A percentile compares a stretch with the other conserved stretches of the same genome.
Conservation (phyloP, 192 early-diverging fungal species). For the Backusella liffmaniae region DNA sequence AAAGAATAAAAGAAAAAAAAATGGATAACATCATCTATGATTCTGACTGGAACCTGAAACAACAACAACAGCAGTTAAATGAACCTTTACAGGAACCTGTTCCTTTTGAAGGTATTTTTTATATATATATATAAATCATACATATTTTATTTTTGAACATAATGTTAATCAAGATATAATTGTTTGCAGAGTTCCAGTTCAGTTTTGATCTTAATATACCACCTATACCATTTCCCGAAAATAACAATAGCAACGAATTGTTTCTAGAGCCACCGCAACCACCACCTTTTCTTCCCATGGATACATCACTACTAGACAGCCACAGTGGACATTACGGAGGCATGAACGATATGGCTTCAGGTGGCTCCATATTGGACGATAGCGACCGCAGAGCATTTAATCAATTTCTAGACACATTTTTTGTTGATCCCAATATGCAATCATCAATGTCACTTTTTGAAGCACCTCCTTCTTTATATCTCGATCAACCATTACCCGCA, state of each 20-base stretch:
- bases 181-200: slow-evolving; percentile 36
- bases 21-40: background rate
- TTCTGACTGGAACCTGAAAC: slow-evolving; percentile 5
- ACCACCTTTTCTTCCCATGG: slow-evolving; percentile 7
- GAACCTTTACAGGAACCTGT: slow-evolving; percentile 31
- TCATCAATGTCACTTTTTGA: background rate
- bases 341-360: background rate
- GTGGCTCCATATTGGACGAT: slow-evolving; percentile 27
- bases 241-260: background rate
- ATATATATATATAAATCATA: background rate
- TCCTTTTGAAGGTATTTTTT: slow-evolving; percentile 35
- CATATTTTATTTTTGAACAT: background rate
- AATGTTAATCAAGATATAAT: background rate
- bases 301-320: background rate
- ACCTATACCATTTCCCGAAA: background rate
- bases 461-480: background rate
- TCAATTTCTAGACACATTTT: slow-evolving; percentile 53
- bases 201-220: slow-evolving; percentile 33
- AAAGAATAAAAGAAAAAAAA: background rate
- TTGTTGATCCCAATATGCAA: slow-evolving; percentile 44
- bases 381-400: slow-evolving; percentile 47
- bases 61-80: slow-evolving; percentile 3
- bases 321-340: background rate
- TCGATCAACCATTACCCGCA: background rate
- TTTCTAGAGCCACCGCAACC: slow-evolving; percentile 1